Evolutionary conservation across 2,329 filamentous ascomycete genomes (phyloP).

Genomic region (Fusarium heterosporum): DNA sequence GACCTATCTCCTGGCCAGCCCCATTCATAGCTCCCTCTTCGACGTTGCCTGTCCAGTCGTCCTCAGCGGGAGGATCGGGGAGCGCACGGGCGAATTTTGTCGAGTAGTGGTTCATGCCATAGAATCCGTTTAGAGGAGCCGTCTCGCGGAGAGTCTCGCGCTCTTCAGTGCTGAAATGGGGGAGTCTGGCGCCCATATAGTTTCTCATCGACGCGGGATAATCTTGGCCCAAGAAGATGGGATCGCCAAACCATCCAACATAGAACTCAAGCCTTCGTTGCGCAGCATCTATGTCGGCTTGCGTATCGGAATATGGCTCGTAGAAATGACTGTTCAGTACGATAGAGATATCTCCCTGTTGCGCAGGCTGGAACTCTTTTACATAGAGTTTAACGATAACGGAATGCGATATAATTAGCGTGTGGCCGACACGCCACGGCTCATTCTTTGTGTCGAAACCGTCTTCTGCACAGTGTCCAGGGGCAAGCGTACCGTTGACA

Average conservation of each 20-base stretch:
- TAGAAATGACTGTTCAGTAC: constrained; percentile 10
- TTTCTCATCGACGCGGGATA: background rate
- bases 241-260: background rate
- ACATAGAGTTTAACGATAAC: background rate
- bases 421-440: constrained; percentile 2
- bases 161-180: background rate
- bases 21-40: constrained; percentile 20
- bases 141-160: background rate
- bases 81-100: constrained; percentile 48
- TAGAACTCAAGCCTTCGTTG: background rate
- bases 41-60: constrained; percentile 37
- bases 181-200: background rate
- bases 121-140: constrained; percentile 44
- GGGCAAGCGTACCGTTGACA: constrained; percentile 37
- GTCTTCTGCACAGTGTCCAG: constrained; percentile 16
- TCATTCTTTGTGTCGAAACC: background rate
- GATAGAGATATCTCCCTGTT: constrained; percentile 1
- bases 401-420: constrained; percentile 1
- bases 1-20: constrained; percentile 20
- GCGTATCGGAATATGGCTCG: constrained; percentile 1
- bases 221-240: background rate
- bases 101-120: constrained; percentile 54
- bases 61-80: constrained; percentile 31
- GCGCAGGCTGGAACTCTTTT: background rate
- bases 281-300: background rate